Evolutionary conservation across 2,329 filamentous ascomycete species (phyloP).

Genomic region (Epichloe sp.): DNA sequence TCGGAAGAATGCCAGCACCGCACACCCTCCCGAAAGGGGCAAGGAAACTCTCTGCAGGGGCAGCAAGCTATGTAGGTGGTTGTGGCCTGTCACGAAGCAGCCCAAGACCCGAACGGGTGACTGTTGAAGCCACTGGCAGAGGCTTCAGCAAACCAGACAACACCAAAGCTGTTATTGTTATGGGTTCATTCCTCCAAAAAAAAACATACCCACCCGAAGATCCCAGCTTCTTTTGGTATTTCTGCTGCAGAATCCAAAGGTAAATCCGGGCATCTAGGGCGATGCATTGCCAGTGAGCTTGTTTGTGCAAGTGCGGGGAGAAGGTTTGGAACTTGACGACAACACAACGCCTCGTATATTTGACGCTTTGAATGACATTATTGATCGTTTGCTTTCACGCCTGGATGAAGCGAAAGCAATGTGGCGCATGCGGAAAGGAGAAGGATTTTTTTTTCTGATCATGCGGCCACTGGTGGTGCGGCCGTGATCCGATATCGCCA

Average conservation of each 20-base stretch:
- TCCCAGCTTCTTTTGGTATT: neutral
- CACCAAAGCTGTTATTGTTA: neutral
- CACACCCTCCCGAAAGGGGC: conserved; percentile 1
- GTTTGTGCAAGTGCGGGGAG: no score
- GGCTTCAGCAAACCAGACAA: neutral
- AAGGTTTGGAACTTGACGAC: no score
- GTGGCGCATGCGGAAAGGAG: neutral
- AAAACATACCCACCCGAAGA: neutral
- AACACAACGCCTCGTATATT: no score
- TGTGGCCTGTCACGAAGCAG: neutral
- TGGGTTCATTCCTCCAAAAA: neutral
- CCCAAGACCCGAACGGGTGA: neutral
- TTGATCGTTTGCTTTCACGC: no score
- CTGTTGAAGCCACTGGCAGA: neutral
- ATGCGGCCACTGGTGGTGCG: neutral
- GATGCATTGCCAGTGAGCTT: neutral
- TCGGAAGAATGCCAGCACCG: conserved; percentile 4
- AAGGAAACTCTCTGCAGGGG: neutral
- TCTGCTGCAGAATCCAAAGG: neutral
- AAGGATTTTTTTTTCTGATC: neutral
- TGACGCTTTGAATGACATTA: no score
- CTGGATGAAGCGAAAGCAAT: no score
- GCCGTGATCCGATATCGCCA: no score
- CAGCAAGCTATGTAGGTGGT: neutral
- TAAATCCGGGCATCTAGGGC: neutral